Conservation (phyloP, 1,139 yeast genomes). For the Blastobotrys proliferans region DNA sequence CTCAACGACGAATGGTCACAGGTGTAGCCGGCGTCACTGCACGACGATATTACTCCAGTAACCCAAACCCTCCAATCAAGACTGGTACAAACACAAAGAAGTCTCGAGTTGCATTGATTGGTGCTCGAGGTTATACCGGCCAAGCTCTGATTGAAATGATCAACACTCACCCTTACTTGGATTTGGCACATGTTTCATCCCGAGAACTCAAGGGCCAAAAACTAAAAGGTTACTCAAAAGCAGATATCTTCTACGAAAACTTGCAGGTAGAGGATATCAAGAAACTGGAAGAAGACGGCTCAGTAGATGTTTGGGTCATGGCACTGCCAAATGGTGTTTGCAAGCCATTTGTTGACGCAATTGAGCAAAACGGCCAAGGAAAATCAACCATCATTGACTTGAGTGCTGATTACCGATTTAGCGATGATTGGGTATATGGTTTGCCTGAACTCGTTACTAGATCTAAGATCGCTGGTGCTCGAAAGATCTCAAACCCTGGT, state of each 20-base stretch:
- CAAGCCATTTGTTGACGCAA: slow-evolving; percentile 93
- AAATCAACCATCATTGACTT: slow-evolving; percentile 80
- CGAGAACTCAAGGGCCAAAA: slow-evolving; percentile 89
- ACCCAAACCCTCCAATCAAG: slow-evolving; percentile 71
- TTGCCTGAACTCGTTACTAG: slow-evolving; percentile 73
- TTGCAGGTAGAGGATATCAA: slow-evolving; percentile 83
- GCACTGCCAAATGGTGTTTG: slow-evolving; percentile 98
- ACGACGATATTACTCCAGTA: slow-evolving; percentile 35
- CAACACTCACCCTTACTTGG: slow-evolving; percentile 81
- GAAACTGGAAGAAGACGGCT: slow-evolving; percentile 66
- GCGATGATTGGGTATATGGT: slow-evolving; percentile 89
- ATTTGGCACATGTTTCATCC: slow-evolving; percentile 88
- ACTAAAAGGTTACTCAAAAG: slow-evolving; percentile 80
- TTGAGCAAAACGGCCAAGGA: slow-evolving; percentile 52
- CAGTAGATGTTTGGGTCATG: slow-evolving; percentile 97
- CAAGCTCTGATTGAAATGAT: slow-evolving; percentile 85
- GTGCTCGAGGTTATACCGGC: slow-evolving; percentile 98
- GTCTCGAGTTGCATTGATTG: slow-evolving; percentile 83
- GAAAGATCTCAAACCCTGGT: slow-evolving; percentile 92
- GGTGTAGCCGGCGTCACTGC: slow-evolving; percentile 2
- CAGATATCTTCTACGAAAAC: slow-evolving; percentile 74
- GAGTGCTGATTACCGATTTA: slow-evolving; percentile 95
- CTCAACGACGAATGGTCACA: slow-evolving; percentile 21
- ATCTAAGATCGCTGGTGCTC: slow-evolving; percentile 61
- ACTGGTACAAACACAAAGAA: slow-evolving; percentile 58